Evolutionary conservation across 371 early-diverging fungal genomes (phyloP), one percentile per base, ranked within the genome.

Genomic region (Mucor irregularis): DNA sequence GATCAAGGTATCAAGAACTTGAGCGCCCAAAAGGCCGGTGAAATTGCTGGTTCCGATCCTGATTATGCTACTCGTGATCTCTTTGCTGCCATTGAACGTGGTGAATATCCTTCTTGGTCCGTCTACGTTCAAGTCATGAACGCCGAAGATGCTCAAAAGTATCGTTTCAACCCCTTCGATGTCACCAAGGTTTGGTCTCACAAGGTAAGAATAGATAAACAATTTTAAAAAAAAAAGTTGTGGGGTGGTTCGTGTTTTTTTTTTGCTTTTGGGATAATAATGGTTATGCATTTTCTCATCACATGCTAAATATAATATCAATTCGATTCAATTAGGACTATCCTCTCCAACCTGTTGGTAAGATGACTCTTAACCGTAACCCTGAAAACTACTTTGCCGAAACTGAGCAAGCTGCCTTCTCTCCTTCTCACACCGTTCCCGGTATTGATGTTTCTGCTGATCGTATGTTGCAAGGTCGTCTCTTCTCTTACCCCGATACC

Each of bases 161-260:
- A 86, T 63, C 82, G 82, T 35, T 92, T 81, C 75, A 87, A 93
- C 56, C 78, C 86, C 21, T 86, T 94, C 65, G 94, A 94, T 69
- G 84, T 88, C 56, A 94, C 94, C 64, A 94, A 93, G 81, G 78
- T 91, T 44, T 85, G 87, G 84, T 79, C 90, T 38, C 87, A 92
- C 55, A 76, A 79, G 69, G 75, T 74, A 69, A 59, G 2, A 26
- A 30, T n/a, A n/a, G n/a, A n/a, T n/a, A n/a, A n/a, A n/a, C n/a
- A n/a, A n/a, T n/a, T n/a, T n/a, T n/a, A n/a, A n/a, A n/a, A n/a
- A n/a, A n/a, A n/a, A n/a, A n/a, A n/a, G n/a, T n/a, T n/a, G n/a
- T n/a, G n/a, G n/a, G n/a, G n/a, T n/a, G n/a, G n/a, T n/a, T n/a
- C n/a, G n/a, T n/a, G n/a, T n/a, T 31, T 19, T 55, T 14, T 19